Base-by-base conservation (phyloP, 2,329 filamentous ascomycete genomes). In the Biscogniauxia mediterranea region DNA sequence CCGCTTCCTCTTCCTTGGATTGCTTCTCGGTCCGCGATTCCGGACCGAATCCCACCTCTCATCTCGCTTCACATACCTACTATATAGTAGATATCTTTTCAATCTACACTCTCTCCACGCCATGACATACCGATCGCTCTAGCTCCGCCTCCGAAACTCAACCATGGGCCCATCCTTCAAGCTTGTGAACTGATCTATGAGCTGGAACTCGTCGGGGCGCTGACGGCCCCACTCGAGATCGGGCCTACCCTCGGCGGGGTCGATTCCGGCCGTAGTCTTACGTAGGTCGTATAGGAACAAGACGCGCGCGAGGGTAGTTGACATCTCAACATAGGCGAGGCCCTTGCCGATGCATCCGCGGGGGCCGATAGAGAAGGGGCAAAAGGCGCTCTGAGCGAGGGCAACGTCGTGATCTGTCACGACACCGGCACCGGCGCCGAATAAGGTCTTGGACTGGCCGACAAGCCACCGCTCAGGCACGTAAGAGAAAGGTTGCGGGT, bases 341-440 rank as follows among this genome's bases (percentile, higher is more conserved):
- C 83, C 82, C 79, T 91, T 91, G 0, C 89, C 89, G 58, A 92
- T 90, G 70, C 89, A 92, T 1, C 88, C 88, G 11, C 89, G 78
- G 0, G 88, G 86, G 0, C 89, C 89, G 63, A 91, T 79, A 53
- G 84, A 87, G 68, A 92, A 92, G 1, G 91, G 89, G 64, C 88
- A 92, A 75, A 91, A 94, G 0, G 90, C 90, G 38, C 80, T 82
- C 56, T 89, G 83, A 1, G 89, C 88, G 5, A 78, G 70, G 2
- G 80, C 77, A 1, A 85, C 77, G 57, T 85, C 83, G 1, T 81
- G 79, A 60, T 83, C 81, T 5, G 77, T 81, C 0, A 81, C 80
- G 28, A 72, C 67, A 59, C 73, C 74, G 49, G 76, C 67, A 17
- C 56, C 61, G n/a, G 56, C 42, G 17, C 73, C 28, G 64, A 73